Percentiles rank a stretch among this genome's conserved stretches.
Conservation (phyloP, 768 basidiomycete genomes). For the Mycena sanguinolenta region DNA sequence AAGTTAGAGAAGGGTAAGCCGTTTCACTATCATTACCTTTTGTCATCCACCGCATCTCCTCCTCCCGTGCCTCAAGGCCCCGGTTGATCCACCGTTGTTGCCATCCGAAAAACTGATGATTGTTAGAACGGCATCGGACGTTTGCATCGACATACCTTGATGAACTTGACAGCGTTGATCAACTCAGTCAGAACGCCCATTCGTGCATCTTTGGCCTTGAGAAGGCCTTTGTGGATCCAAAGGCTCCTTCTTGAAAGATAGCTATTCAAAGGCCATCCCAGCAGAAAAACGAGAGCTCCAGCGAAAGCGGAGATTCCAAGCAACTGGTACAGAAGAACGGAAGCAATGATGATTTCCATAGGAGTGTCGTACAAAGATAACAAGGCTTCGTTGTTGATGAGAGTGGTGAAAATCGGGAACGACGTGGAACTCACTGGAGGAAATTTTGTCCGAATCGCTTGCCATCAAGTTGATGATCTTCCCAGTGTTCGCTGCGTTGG, state of each 20-base stretch:
- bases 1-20: background rate
- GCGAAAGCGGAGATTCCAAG: constrained; percentile 81
- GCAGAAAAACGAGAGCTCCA: constrained; percentile 74
- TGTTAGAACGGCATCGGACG: background rate
- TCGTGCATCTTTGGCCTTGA: constrained; percentile 78
- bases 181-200: constrained; percentile 87
- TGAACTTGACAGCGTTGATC: constrained; percentile 67
- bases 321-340: constrained; percentile 46
- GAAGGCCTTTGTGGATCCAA: constrained; percentile 72
- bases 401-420: background rate
- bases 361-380: constrained; percentile 31
- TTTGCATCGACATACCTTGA: constrained; percentile 52
- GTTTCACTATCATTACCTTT: constrained; percentile 58
- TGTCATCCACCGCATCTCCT: constrained; percentile 55
- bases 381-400: background rate
- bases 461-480: constrained; percentile 94
- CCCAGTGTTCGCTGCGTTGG: constrained; percentile 85
- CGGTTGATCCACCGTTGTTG: constrained; percentile 36
- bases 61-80: constrained; percentile 16
- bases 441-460: constrained; percentile 71
- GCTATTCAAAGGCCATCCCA: constrained; percentile 82
- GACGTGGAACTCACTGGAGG: constrained; percentile 44
- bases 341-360: constrained; percentile 34
- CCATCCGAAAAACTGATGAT: constrained; percentile 46
- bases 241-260: constrained; percentile 72